Evolutionary conservation across 163 green algal genomes (phyloP).

Genomic region (Prototheca cutis): DNA sequence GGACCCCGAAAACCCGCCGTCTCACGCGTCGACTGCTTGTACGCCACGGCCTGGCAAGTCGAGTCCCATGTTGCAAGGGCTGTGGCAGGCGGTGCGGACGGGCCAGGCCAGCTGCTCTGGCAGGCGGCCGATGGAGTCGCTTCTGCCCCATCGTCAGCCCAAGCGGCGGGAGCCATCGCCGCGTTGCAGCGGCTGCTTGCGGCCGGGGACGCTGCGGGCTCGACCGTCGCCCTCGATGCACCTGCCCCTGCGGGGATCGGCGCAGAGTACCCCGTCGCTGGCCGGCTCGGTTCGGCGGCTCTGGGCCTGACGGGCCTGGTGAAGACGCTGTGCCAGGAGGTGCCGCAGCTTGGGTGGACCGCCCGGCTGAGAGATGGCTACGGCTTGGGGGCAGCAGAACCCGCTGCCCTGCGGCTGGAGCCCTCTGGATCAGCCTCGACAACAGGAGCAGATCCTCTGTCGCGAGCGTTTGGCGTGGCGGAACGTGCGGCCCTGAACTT

Average conservation of each 20-base stretch:
- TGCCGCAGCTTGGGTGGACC: slow-evolving; percentile 17
- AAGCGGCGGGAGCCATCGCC: no score
- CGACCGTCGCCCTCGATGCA: background rate
- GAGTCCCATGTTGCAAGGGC: no score
- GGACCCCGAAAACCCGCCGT: slow-evolving; percentile 7
- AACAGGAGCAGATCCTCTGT: no score
- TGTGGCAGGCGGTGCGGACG: background rate
- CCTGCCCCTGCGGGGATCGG: background rate
- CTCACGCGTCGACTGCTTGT: slow-evolving; percentile 20
- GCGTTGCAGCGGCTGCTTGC: slow-evolving; percentile 13
- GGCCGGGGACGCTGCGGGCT: background rate
- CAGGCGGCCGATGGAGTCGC: no score
- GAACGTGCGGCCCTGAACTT: no score
- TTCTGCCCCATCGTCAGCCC: no score
- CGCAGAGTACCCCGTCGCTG: background rate
- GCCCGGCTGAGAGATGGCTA: background rate
- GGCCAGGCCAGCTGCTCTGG: no score
- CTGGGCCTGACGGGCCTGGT: slow-evolving; percentile 13
- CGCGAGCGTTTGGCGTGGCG: no score
- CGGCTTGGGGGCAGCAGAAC: background rate
- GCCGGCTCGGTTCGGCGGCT: background rate
- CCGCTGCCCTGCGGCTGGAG: background rate
- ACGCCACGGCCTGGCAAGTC: slow-evolving; percentile 23
- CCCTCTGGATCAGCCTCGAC: no score
- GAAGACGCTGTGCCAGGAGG: slow-evolving; percentile 17